Evolutionary conservation across 306 rosid species (phyloP), one percentile per base, ranked within the genome.

Genomic region (Fagus crenata): DNA sequence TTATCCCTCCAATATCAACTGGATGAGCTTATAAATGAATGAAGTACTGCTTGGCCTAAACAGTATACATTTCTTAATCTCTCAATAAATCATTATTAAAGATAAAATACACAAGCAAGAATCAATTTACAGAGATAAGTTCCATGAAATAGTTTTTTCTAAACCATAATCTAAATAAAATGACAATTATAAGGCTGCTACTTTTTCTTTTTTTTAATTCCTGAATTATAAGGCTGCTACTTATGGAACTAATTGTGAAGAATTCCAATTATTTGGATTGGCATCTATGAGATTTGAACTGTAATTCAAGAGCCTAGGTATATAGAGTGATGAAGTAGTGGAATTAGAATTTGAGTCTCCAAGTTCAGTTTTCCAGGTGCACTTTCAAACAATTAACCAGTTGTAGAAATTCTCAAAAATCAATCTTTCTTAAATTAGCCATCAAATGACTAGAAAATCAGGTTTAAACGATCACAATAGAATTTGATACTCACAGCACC

Each of bases 401-500:
- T 4, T 39, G 31, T 7, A 39, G 49, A 65, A 28, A 18, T 63
- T 63, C 43, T 39, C 15, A 65, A 65, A 56, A 14, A 35, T 36
- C 69, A 5, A 63, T 63, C 18, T 63, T 63, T n/a, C 41, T 28
- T 56, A 33, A 14, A 35, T 15, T 2, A 4, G 18, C 8, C 53
- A 69, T 49, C 31, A 31, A 18, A 58, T 49, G 58, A 74, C 72
- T 71, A 84, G 54, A 58, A 28, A 43, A 37, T 60, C 46, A 51
- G 51, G 22, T 36, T 69, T 65, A 28, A 69, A 63, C 28, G 74
- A 63, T 32, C 74, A 59, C 4, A 78, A 36, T 32, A 64, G 69
- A 74, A 64, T 43, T 71, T 39, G 67, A 80, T 79, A 87, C 99
- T 96, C 78, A 96, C 99, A 31, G 87, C 74, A 73, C 99, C 98